Evolutionary conservation across 768 basidiomycete genomes (phyloP).

Genomic region (Boletus vinaceobasis): DNA sequence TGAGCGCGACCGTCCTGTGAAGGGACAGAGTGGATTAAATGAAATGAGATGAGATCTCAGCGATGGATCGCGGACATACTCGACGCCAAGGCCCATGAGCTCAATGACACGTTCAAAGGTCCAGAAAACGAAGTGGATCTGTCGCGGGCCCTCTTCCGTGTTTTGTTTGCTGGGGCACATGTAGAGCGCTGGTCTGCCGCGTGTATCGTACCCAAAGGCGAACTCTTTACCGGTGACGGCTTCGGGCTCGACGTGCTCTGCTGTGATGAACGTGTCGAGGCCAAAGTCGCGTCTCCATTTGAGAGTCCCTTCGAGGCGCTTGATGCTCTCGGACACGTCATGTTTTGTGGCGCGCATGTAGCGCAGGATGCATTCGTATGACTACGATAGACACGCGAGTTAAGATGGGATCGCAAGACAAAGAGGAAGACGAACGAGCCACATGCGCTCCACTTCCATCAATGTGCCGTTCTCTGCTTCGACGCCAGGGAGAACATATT

Average conservation of each 20-base stretch:
- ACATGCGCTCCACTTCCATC: conserved; percentile 69
- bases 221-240: conserved; percentile 81
- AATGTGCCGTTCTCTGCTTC: conserved; percentile 43
- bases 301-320: conserved; percentile 67
- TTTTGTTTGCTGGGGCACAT: conserved; percentile 73
- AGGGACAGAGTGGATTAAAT: background rate
- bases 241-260: conserved; percentile 71
- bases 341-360: conserved; percentile 80
- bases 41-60: background rate
- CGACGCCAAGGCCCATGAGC: conserved; percentile 77
- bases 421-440: conserved; percentile 49
- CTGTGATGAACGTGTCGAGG: conserved; percentile 57
- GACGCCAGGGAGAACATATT: conserved; percentile 51
- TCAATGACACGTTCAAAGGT: conserved; percentile 74
- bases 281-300: conserved; percentile 82
- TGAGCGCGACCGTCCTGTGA: conserved; percentile 58
- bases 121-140: conserved; percentile 75
- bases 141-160: conserved; percentile 62
- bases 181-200: conserved; percentile 65
- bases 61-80: conserved; percentile 46
- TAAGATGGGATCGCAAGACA: background rate
- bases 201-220: conserved; percentile 69
- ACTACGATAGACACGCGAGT: conserved; percentile 20
- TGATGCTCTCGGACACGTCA: conserved; percentile 54
- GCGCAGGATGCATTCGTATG: conserved; percentile 71